Conservation (phyloP, 306 rosid species). For the Chamaecrista fasciculata region DNA sequence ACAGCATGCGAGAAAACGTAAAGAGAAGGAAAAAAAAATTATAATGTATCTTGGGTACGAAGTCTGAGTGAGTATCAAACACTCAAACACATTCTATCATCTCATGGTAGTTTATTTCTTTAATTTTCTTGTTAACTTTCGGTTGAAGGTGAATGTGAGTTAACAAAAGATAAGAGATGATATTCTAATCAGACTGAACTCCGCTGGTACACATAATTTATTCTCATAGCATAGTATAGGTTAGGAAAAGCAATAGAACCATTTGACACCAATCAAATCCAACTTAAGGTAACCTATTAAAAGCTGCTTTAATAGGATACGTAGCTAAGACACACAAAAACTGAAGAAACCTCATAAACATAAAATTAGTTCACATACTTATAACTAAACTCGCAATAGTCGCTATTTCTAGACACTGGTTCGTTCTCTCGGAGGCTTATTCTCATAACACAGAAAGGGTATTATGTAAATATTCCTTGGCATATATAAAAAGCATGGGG, state of each 20-base stretch:
- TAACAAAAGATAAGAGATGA: no score
- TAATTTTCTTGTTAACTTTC: neutral
- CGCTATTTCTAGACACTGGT: constrained; percentile 24
- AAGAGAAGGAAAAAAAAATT: no score
- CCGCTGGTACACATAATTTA: neutral
- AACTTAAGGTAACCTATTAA: constrained; percentile 12
- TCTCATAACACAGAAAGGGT: constrained; percentile 23
- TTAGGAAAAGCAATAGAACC: neutral
- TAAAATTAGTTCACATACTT: neutral
- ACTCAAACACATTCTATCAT: neutral
- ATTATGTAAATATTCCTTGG: constrained; percentile 28
- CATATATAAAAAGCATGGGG: constrained; percentile 26
- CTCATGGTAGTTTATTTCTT: neutral
- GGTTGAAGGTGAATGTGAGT: neutral
- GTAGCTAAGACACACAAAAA: constrained; percentile 29
- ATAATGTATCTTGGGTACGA: no score
- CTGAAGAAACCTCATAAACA: constrained; percentile 16
- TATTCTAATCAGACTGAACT: neutral
- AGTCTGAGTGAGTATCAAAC: no score
- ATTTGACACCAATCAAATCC: constrained; percentile 14
- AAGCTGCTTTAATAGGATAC: constrained; percentile 22
- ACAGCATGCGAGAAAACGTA: no score
- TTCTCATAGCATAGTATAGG: neutral
- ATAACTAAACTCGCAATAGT: neutral
- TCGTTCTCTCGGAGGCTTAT: constrained; percentile 14